Conservation (phyloP, 345 rosid genomes). For the Adansonia digitata region DNA sequence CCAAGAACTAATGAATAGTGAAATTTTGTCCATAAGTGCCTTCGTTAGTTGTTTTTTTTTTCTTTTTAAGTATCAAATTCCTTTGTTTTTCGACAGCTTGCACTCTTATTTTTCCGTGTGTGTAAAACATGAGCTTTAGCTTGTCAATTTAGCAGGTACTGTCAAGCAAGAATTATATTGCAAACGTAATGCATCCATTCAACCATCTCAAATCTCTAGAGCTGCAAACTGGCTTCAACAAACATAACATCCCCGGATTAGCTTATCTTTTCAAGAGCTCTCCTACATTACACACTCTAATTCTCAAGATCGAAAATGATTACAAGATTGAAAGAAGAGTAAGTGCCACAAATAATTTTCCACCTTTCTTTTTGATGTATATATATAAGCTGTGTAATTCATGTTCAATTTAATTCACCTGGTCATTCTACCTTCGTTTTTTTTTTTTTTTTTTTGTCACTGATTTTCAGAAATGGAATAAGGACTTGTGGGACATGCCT, state of each 20-base stretch:
- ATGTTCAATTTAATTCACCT: neutral
- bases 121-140: neutral
- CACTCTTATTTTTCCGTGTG: no score
- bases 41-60: neutral
- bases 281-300: slow-evolving; percentile 49
- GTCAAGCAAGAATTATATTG: slow-evolving; percentile 36
- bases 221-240: slow-evolving; percentile 48
- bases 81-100: no score
- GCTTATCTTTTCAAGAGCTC: slow-evolving; percentile 60
- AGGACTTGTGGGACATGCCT: slow-evolving; percentile 61
- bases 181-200: slow-evolving; percentile 38
- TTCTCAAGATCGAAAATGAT: slow-evolving; percentile 50
- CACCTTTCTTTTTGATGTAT: neutral
- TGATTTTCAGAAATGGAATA: slow-evolving; percentile 60
- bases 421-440: neutral
- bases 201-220: slow-evolving; percentile 50
- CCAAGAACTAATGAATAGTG: no score
- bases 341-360: slow-evolving; percentile 11
- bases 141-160: slow-evolving; percentile 42
- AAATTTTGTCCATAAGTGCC: no score
- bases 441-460: neutral
- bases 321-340: slow-evolving; percentile 55
- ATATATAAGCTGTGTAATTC: neutral
- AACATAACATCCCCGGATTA: slow-evolving; percentile 42
- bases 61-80: neutral